Evolutionary conservation across 208 protist genomes (phyloP), one percentile per base, ranked within the genome.

Genomic region (Angomonas ambiguus): DNA sequence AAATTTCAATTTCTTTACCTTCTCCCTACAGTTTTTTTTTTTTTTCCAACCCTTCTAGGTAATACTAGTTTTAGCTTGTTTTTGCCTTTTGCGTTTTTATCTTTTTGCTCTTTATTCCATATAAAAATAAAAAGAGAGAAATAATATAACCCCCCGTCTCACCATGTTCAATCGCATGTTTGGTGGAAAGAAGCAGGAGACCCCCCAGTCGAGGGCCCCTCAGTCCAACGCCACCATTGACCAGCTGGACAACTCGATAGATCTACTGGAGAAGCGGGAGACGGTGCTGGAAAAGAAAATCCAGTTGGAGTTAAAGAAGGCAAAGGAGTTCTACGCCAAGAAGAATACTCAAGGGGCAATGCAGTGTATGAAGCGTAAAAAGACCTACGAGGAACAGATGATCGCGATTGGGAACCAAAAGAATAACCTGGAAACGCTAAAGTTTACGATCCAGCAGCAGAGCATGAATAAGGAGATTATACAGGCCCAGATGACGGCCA

Each of bases 351-450:
- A 81, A 41, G 80, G 63, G 20, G 94, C 94, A 10, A 63, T 94
- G 64, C 79, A 92, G 69, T 91, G 85, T 63, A 90, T 96, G 84
- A 95, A 94, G 70, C 82, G 89, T 16, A 97, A 97, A 75, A 97
- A 97, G 74, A 62, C 79, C 72, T 92, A 86, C 71, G 87, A 96
- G 65, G 80, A 85, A 60, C 90, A 97, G 74, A 71, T 96, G 16
- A 24, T 76, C 28, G 82, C 69, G 45, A 72, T 96, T 10, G 62
- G 62, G 4, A 72, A 42, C 0, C 80, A 93, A 71, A 85, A 89
- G 66, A 75, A 84, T 51, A 97, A 95, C 66, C 63, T 96, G 27
- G 90, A 96, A 63, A 89, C 81, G 1, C 75, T 94, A 32, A 85
- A 88, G 67, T 85, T 96, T 63, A 87, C 88, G 13, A 70, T 97